Percentiles rank a stretch among this genome's conserved stretches.
Conservation (phyloP, 192 early-diverging fungal species). For the Jimgerdemannia lactiflua region DNA sequence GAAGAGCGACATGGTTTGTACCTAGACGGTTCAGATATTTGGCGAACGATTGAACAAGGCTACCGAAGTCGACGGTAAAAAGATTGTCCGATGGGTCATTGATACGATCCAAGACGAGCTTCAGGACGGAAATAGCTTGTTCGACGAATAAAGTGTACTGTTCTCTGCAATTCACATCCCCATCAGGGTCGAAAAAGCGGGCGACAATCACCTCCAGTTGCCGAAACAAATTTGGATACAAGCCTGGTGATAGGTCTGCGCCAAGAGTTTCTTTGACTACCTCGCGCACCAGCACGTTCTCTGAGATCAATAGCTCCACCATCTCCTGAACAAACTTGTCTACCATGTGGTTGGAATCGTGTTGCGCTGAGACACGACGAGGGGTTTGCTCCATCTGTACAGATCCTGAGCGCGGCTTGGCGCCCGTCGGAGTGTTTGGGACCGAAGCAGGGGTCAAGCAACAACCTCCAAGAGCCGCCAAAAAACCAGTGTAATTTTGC, state of each 20-base stretch:
- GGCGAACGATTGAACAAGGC: slow-evolving; percentile 62
- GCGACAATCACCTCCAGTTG: slow-evolving; percentile 54
- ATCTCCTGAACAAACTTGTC: slow-evolving; percentile 71
- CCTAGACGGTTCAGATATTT: slow-evolving; percentile 69
- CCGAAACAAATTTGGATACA: slow-evolving; percentile 62
- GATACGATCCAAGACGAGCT: slow-evolving; percentile 70
- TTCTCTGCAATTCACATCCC: slow-evolving; percentile 48
- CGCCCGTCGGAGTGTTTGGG: background rate
- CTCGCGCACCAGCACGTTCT: slow-evolving; percentile 73
- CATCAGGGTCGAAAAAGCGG: slow-evolving; percentile 56
- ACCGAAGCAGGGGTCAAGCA: slow-evolving; percentile 23
- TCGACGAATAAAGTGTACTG: slow-evolving; percentile 67
- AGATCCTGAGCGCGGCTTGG: background rate
- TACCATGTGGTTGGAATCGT: slow-evolving; percentile 50
- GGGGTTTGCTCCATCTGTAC: background rate
- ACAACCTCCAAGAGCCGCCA: slow-evolving; percentile 76
- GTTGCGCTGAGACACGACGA: slow-evolving; percentile 1
- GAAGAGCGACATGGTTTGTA: slow-evolving; percentile 46
- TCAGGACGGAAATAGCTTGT: slow-evolving; percentile 70
- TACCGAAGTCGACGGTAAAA: slow-evolving; percentile 68
- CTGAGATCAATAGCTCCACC: slow-evolving; percentile 68
- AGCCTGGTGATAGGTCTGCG: slow-evolving; percentile 57
- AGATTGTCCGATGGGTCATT: slow-evolving; percentile 52
- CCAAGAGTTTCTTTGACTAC: slow-evolving; percentile 80
- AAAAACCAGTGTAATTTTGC: slow-evolving; percentile 81